Conservation (phyloP, 2,329 filamentous ascomycete genomes). For the Aspergillus fijiensis region DNA sequence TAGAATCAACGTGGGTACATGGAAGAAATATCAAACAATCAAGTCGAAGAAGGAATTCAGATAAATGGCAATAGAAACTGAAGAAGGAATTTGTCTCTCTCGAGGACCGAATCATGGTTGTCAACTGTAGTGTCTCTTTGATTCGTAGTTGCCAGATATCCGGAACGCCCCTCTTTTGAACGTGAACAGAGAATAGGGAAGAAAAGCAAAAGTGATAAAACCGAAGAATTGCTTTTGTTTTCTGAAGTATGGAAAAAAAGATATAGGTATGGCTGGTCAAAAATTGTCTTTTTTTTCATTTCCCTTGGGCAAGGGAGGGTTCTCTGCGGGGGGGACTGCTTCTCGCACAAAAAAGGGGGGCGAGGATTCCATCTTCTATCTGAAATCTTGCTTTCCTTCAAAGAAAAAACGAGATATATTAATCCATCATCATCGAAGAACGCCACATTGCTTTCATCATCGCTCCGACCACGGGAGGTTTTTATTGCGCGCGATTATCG, state of each 20-base stretch:
- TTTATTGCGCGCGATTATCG: conserved; percentile 11
- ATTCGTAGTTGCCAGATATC: conserved; percentile 68
- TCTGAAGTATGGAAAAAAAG: not conserved
- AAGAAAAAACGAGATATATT: conserved; percentile 28
- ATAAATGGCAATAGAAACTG: conserved; percentile 27
- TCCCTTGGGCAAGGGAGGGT: conserved; percentile 39
- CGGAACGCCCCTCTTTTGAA: conserved; percentile 65
- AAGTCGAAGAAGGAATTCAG: conserved; percentile 47
- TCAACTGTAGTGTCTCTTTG: not conserved
- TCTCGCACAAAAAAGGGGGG: conserved; percentile 32
- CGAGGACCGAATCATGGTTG: not conserved
- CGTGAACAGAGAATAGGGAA: conserved; percentile 45
- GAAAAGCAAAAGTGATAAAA: not conserved
- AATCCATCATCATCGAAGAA: conserved; percentile 32
- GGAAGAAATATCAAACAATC: conserved; percentile 37
- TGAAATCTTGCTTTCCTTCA: conserved; percentile 41
- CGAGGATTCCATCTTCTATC: conserved; percentile 53
- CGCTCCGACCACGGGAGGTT: conserved; percentile 22
- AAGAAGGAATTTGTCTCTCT: conserved; percentile 25
- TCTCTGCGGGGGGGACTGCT: conserved; percentile 52
- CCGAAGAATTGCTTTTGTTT: conserved; percentile 47
- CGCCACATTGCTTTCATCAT: conserved; percentile 40
- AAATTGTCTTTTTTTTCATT: conserved; percentile 54
- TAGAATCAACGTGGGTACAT: conserved; percentile 15
- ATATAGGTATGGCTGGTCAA: conserved; percentile 45